phyloP scores from a whole-genome alignment of 306 rosid species.

The Cicer judaicum region DNA sequence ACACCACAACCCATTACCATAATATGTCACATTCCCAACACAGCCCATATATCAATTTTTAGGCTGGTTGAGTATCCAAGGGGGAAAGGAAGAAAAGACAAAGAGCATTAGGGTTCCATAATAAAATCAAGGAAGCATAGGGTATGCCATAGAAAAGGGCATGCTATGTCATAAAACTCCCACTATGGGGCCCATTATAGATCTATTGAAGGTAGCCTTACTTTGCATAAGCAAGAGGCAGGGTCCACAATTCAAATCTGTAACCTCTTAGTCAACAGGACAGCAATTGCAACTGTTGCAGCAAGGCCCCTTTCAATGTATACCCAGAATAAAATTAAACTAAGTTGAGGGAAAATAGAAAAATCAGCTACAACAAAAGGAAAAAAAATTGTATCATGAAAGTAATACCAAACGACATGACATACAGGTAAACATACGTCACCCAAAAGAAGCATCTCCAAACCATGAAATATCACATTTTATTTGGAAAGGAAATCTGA shows the following conservation, averaged over 20 bases:
- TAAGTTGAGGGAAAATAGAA: conserved; percentile 2
- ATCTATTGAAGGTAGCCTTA: not conserved
- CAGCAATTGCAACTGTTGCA: not conserved
- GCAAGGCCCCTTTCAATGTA: not conserved
- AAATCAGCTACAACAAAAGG: conserved; percentile 19
- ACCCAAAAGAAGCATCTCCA: conserved; percentile 19
- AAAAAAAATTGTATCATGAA: conserved; percentile 1
- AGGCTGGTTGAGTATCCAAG: conserved; percentile 28
- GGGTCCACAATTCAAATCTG: not conserved
- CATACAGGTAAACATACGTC: not conserved
- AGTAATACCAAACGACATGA: not conserved
- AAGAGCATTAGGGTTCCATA: not conserved
- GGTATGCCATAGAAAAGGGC: not conserved
- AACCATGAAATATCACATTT: conserved; percentile 29
- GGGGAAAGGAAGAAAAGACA: conserved; percentile 6
- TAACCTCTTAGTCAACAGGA: not conserved
- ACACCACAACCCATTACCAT: conserved; percentile 34
- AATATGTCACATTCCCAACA: conserved; percentile 27
- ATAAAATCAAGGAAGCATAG: not conserved
- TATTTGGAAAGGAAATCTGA: conserved; percentile 40
- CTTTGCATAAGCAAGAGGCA: not conserved
- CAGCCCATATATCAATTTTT: conserved; percentile 9
- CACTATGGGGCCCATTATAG: not conserved
- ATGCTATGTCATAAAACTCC: conserved; percentile 3
- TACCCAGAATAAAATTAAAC: conserved; percentile 24